Evolutionary conservation across 2,329 filamentous ascomycete genomes (phyloP).

Genomic region (Didymosphaeria variabile): DNA sequence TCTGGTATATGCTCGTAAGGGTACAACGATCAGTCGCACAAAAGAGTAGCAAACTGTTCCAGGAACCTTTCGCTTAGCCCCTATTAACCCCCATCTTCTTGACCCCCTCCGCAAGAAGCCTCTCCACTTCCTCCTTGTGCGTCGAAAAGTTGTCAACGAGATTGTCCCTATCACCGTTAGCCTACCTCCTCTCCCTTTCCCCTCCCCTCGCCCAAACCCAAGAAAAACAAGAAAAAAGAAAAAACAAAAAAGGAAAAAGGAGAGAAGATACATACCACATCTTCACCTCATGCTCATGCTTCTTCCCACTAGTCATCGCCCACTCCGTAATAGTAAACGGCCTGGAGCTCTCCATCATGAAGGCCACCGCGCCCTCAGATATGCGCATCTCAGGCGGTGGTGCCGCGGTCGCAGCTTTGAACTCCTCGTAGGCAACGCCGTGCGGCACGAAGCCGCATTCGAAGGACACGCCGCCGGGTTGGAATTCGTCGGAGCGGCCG

Average conservation of each 20-base stretch:
- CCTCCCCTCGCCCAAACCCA: too few species aligned
- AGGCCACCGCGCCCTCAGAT: constrained; percentile 66
- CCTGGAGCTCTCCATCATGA: constrained; percentile 67
- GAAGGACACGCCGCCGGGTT: constrained; percentile 68
- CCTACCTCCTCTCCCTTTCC: too few species aligned
- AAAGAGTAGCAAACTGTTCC: too few species aligned
- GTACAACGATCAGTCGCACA: too few species aligned
- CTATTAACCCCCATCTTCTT: constrained; percentile 30
- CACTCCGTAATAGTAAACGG: constrained; percentile 49
- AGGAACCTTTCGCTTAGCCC: too few species aligned
- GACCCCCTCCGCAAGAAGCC: constrained; percentile 50
- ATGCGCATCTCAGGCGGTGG: constrained; percentile 48
- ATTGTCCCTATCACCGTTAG: constrained; percentile 45
- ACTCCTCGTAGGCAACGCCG: constrained; percentile 65
- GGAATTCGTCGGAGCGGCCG: constrained; percentile 61
- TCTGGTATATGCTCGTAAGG: too few species aligned
- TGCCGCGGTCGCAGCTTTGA: constrained; percentile 65
- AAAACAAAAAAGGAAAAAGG: too few species aligned
- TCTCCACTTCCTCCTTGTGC: constrained; percentile 58
- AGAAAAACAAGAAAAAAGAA: too few species aligned
- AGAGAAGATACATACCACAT: constrained; percentile 50
- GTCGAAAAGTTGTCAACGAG: constrained; percentile 62
- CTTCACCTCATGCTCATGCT: constrained; percentile 55
- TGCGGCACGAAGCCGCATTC: constrained; percentile 78
- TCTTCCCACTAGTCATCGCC: constrained; percentile 51